Evolutionary conservation across 305 asterid species (phyloP).

Genomic region (Petunia hybrid): DNA sequence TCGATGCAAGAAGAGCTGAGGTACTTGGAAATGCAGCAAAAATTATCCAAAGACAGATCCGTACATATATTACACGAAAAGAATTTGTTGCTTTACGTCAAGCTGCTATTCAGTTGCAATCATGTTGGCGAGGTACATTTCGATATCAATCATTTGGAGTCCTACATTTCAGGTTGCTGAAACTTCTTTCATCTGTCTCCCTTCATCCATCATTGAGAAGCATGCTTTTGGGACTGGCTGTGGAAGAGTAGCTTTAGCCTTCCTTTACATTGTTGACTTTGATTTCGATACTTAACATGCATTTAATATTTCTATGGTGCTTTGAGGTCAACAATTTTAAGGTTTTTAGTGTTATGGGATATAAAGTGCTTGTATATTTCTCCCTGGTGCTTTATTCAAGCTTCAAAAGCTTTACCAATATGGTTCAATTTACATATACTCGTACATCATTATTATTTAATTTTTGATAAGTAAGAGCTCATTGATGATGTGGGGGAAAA

Average conservation of each 20-base stretch:
- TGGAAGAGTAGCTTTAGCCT: constrained; percentile 4
- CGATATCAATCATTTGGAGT: neutral
- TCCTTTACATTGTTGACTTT: constrained; percentile 10
- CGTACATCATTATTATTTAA: constrained; percentile 11
- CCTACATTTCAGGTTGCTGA: constrained; percentile 34
- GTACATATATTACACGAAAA: constrained; percentile 90
- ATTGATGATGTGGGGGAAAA: constrained; percentile 2
- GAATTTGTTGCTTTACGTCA: constrained; percentile 76
- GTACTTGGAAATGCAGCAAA: constrained; percentile 99
- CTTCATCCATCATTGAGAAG: constrained; percentile 11
- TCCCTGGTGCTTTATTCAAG: constrained; percentile 15
- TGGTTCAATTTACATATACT: constrained; percentile 10
- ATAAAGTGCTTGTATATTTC: constrained; percentile 12
- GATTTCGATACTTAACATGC: neutral
- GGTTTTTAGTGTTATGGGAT: neutral
- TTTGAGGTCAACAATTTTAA: neutral
- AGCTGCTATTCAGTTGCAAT: constrained; percentile 91
- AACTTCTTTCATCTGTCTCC: constrained; percentile 23
- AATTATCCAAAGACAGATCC: constrained; percentile 93
- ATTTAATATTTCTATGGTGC: neutral
- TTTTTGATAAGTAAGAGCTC: neutral
- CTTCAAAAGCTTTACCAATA: constrained; percentile 7
- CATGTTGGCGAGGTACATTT: constrained; percentile 96
- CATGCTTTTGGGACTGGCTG: neutral
- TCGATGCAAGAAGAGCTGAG: constrained; percentile 96